These are phyloP conservation scores for Brassica balearica DNA, from an alignment of 441 rosid species.

Conservation along the genomic window DNA sequence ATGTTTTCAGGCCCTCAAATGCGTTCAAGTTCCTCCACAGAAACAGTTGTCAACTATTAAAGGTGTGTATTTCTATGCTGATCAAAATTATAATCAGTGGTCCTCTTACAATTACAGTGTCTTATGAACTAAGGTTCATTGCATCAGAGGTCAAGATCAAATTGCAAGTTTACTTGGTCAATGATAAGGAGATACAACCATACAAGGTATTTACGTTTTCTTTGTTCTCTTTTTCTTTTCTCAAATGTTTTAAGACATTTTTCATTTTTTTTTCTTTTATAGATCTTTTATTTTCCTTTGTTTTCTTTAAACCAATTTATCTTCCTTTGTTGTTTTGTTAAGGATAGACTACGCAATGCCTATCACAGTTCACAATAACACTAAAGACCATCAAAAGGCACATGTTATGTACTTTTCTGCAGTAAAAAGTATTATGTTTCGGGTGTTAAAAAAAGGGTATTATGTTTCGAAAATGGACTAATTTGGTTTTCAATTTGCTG, in stretches of 20 bases:
- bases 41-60: no score
- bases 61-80: no score
- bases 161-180: background rate
- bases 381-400: no score
- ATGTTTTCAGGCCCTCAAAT: background rate
- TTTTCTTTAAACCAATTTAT: background rate
- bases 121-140: background rate
- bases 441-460: no score
- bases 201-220: background rate
- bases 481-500: background rate
- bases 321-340: background rate
- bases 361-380: no score
- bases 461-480: background rate
- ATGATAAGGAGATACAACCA: background rate
- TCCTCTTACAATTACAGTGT: background rate
- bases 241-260: no score
- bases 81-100: no score
- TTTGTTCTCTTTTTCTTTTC: background rate
- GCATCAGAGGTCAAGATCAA: background rate
- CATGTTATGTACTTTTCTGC: no score
- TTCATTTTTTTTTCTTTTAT: no score
- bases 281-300: background rate
- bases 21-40: background rate
- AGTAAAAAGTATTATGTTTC: no score
- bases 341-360: background rate